Base-by-base conservation (phyloP, 176 grass and related monocot genomes). In the Carex parvula region DNA sequence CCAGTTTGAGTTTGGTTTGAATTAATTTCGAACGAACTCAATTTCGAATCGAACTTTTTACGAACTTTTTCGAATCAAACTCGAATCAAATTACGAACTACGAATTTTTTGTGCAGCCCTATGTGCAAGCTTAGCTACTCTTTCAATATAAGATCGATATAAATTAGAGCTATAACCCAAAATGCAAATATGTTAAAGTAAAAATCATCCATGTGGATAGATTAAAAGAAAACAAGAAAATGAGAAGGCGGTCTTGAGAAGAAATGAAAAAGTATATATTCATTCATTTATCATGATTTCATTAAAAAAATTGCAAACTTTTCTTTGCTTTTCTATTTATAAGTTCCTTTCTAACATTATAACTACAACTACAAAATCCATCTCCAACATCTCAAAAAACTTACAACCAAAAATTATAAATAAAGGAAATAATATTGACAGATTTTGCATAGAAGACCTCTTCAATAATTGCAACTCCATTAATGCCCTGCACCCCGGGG, bases 401-500 rank as follows among this genome's bases (percentile, higher is more conserved):
- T 62, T 79, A 35, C 18, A 60, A 42, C 7, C 1, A 67, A 67
- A 46, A 83, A 82, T 0, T 29, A 29, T 29, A 39, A 67, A 18
- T 6, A 10, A 63, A 68, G 10, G n/a, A 67, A 67, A 53, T 66
- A 83, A 39, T 83, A 83, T 66, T 53, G 60, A 69, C 81, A 78
- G 13, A 68, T 83, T 82, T 83, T 29, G n/a, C 37, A 48, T n/a
- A 54, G 37, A 24, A 41, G 13, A 10, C 60, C 21, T 68, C 52
- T 61, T 77, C 53, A 18, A 30, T 26, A 72, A 0, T 80, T 79
- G 68, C 3, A 15, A 64, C 7, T 26, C 4, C 44, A 42, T 82
- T 87, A 94, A 72, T 94, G 92, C 1, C 92, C 92, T 0, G 85
- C 52, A 15, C 92, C 92, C 63, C 84, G 84, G 0, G 41, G 55